These are phyloP conservation scores for Neurospora sp. DNA, from an alignment of 495 filamentous ascomycete genomes.

Conservation along the genomic window DNA sequence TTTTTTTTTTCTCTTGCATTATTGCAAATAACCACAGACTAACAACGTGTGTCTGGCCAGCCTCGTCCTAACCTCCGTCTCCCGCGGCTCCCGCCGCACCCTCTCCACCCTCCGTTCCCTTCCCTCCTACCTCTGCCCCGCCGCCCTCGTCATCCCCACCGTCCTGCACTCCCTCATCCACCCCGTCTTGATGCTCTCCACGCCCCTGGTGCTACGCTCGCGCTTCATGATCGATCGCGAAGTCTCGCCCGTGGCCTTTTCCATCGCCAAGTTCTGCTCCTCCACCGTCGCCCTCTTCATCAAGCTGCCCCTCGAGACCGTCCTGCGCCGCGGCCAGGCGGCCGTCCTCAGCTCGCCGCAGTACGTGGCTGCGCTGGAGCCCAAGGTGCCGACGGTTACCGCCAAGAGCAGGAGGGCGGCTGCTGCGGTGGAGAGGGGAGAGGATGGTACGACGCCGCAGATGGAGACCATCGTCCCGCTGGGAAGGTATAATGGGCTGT, in stretches of 20 bases:
- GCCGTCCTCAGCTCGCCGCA: constrained; percentile 39
- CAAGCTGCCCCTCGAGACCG: constrained; percentile 83
- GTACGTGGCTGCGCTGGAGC: constrained; percentile 34
- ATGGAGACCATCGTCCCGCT: constrained; percentile 65
- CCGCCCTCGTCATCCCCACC: constrained; percentile 66
- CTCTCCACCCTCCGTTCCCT: constrained; percentile 64
- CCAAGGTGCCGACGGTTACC: constrained; percentile 3
- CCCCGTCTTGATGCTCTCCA: constrained; percentile 64
- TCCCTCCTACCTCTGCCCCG: constrained; percentile 64
- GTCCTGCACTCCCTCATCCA: constrained; percentile 76
- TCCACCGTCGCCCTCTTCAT: constrained; percentile 71
- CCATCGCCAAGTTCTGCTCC: constrained; percentile 63
- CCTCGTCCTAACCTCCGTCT: constrained; percentile 71
- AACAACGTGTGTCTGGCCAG: constrained; percentile 17
- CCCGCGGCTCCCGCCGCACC: constrained; percentile 60
- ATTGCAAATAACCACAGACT: constrained; percentile 4
- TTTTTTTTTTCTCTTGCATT: not conserved
- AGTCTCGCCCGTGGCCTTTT: constrained; percentile 69
- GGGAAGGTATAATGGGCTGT: constrained; percentile 67
- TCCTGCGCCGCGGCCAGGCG: constrained; percentile 79
- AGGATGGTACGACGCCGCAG: not conserved
- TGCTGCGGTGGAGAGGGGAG: not conserved
- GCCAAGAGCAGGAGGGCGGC: constrained; percentile 19
- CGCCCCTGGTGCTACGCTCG: constrained; percentile 70
- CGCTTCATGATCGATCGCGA: constrained; percentile 72